Conservation (phyloP, 2,329 filamentous ascomycete species). For the Nannizziopsis arthrosporioides region DNA sequence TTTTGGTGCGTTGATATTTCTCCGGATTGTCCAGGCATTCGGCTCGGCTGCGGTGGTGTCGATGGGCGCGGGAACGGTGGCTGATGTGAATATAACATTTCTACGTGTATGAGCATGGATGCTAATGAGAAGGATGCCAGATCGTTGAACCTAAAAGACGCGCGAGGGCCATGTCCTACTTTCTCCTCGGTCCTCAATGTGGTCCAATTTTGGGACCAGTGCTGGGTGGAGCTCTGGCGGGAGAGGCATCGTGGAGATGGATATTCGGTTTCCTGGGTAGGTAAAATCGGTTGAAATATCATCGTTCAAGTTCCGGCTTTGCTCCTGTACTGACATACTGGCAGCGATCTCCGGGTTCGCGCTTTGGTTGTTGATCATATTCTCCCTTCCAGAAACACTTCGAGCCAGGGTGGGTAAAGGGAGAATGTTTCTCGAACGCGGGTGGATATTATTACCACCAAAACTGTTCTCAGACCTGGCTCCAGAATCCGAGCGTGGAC, state of each 20-base stretch:
- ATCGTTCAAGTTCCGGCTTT: neutral
- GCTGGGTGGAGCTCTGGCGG: slow-evolving; percentile 16
- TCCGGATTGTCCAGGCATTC: slow-evolving; percentile 1
- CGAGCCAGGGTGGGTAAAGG: slow-evolving; percentile 2
- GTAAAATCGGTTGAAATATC: neutral
- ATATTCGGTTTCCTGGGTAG: slow-evolving; percentile 13
- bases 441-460: neutral
- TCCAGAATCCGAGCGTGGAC: neutral
- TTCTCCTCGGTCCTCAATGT: slow-evolving; percentile 17
- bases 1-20: slow-evolving; percentile 2
- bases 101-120: neutral
- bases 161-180: neutral
- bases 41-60: neutral
- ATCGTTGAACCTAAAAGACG: slow-evolving; percentile 1
- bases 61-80: slow-evolving; percentile 3
- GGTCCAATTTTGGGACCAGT: slow-evolving; percentile 30
- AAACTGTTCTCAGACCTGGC: neutral
- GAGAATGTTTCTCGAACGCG: neutral
- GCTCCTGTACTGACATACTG: neutral
- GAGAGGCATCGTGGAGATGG: slow-evolving; percentile 20
- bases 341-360: neutral
- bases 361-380: neutral
- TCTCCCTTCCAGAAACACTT: neutral
- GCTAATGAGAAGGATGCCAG: neutral
- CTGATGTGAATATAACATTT: neutral